phyloP scores from a whole-genome alignment of 2,329 filamentous ascomycete genomes.

The Pyrenochaeta sp. region DNA sequence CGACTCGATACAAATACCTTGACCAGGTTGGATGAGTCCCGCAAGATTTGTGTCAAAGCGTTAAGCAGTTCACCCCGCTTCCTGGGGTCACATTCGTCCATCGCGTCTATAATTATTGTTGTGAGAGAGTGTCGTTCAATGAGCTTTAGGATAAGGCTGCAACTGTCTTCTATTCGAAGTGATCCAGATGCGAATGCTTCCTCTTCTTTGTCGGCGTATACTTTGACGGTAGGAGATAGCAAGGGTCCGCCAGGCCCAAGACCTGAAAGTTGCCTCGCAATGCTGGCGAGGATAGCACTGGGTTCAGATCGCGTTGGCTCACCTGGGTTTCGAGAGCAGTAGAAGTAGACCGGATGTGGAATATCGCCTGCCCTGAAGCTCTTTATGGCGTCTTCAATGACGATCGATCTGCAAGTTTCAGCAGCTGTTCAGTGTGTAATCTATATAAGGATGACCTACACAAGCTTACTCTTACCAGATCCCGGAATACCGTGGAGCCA shows the following conservation, averaged over 20 bases:
- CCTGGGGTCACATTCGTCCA: conserved; percentile 45
- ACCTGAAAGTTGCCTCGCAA: conserved; percentile 23
- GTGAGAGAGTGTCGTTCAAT: conserved; percentile 22
- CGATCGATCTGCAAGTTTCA: conserved; percentile 12
- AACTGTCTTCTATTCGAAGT: conserved; percentile 17
- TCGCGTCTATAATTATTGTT: conserved; percentile 47
- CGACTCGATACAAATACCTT: conserved; percentile 50
- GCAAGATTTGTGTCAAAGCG: conserved; percentile 34
- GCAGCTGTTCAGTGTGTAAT: too few relatives aligned
- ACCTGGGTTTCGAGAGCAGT: conserved; percentile 25
- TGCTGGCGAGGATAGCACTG: conserved; percentile 22
- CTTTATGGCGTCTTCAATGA: conserved; percentile 19
- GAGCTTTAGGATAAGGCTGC: conserved; percentile 29
- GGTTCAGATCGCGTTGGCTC: conserved; percentile 24
- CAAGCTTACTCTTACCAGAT: conserved; percentile 38
- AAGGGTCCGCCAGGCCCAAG: conserved; percentile 14
- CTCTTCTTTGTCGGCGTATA: conserved; percentile 17
- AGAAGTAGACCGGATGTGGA: conserved; percentile 26
- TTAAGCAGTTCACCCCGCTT: conserved; percentile 29
- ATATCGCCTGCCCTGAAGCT: conserved; percentile 13
- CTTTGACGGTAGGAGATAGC: conserved; percentile 13
- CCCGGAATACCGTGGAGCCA: conserved; percentile 48
- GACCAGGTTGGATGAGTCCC: conserved; percentile 32
- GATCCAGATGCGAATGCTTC: conserved; percentile 22
- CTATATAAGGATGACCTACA: too few relatives aligned